Base-by-base conservation (phyloP, 1,284 basidiomycete species). In the Ustilago nuda region DNA sequence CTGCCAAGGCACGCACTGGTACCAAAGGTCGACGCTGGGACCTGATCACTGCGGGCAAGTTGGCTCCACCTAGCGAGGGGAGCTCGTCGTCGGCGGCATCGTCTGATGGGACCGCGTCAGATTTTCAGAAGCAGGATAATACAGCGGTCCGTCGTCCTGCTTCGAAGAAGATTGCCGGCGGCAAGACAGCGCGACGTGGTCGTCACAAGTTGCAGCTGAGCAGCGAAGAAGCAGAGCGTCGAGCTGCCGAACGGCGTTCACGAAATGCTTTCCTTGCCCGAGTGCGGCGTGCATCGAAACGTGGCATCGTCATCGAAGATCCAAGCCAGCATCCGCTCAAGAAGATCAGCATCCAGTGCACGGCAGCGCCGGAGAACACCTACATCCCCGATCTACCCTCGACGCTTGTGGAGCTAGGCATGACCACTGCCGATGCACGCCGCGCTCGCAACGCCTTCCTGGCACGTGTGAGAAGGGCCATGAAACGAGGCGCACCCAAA, bases 371-470 rank as follows among this genome's bases (percentile, higher is more conserved):
- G 0, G 67, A 72, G 17, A 72, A 75, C 66, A 72, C 72, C 1
- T 79, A 76, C 53, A 79, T 79, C 12, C 78, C 78, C 4, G 78
- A 77, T 50, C 66, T 80, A 43, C 78, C 78, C 19, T 80, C 78
- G 48, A 66, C 69, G 54, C 66, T 80, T 13, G 69, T 73, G 43
- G 56, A 58, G 43, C 61, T 72, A 13, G 78, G 78, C 8, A 80
- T 80, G 78, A 54, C 72, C 11, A 80, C 66, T 17, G 72, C 69
- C 0, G 78, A 77, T 39, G 78, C 78, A 37, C 71, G 78, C 12
- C 65, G 78, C 30, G 71, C 70, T 3, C 71, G 78, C 53, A 80
- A 80, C 37, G 78, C 78, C 3, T 80, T 74, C 61, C 66, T 80
- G 2, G 78, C 78, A 30, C 66, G 78, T 2, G 76, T 80, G 32